Percentiles rank a stretch among this genome's conserved stretches.
Conservation (phyloP, 2,329 filamentous ascomycete genomes). For the Helotiales sp. region DNA sequence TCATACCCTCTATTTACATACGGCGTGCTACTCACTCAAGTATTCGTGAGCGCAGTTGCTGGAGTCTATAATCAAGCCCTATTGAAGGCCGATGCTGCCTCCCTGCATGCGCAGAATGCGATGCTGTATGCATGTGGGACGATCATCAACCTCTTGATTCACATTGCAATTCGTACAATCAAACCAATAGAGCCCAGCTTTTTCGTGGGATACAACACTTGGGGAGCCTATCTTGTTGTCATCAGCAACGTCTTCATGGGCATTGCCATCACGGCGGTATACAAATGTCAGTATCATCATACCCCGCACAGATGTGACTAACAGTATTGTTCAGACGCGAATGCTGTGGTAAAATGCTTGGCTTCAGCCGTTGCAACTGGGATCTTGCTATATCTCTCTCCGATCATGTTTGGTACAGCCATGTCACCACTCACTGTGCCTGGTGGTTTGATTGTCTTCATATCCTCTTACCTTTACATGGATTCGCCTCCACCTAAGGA, state of each 20-base stretch:
- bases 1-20: slow-evolving; percentile 35
- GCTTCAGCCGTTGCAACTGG: slow-evolving; percentile 36
- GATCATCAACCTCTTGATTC: slow-evolving; percentile 33
- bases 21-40: slow-evolving; percentile 35
- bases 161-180: slow-evolving; percentile 26
- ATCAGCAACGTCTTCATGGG: slow-evolving; percentile 38
- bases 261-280: slow-evolving; percentile 38
- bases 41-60: slow-evolving; percentile 35
- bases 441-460: slow-evolving; percentile 34
- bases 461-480: slow-evolving; percentile 37
- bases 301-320: background rate
- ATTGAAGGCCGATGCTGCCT: slow-evolving; percentile 35
- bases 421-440: slow-evolving; percentile 33
- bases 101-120: slow-evolving; percentile 38
- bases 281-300: slow-evolving; percentile 33
- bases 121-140: slow-evolving; percentile 35
- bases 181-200: slow-evolving; percentile 33
- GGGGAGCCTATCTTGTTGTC: slow-evolving; percentile 36
- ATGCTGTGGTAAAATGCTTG: slow-evolving; percentile 38
- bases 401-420: slow-evolving; percentile 34
- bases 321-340: slow-evolving; percentile 29
- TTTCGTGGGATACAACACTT: slow-evolving; percentile 23
- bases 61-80: slow-evolving; percentile 39
- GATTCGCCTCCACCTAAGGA: slow-evolving; percentile 31
- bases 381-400: slow-evolving; percentile 36